A percentile compares a stretch with the other conserved stretches of the same genome.
phyloP scores from a whole-genome alignment of 371 early-diverging fungal species.

The Rhizopus sp. region DNA sequence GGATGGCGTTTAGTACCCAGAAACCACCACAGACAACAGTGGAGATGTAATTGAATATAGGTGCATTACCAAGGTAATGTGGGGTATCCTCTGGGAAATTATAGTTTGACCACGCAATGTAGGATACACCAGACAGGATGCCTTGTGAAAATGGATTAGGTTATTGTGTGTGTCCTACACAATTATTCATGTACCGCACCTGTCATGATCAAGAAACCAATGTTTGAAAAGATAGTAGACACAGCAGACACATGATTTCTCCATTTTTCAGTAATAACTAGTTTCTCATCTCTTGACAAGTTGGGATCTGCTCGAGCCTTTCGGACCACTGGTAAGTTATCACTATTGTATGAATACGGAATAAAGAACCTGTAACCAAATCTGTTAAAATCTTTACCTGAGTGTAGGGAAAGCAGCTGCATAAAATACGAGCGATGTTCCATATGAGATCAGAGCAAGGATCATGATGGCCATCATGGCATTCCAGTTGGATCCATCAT shows the following conservation, averaged over 20 bases:
- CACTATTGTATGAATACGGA: slow-evolving; percentile 19
- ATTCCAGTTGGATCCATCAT: slow-evolving; percentile 48
- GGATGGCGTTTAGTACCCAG: slow-evolving; percentile 47
- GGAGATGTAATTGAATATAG: slow-evolving; percentile 44
- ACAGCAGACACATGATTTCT: slow-evolving; percentile 55
- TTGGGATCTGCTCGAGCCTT: slow-evolving; percentile 39
- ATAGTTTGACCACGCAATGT: slow-evolving; percentile 33
- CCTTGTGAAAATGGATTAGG: slow-evolving; percentile 12
- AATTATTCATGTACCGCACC: slow-evolving; percentile 1
- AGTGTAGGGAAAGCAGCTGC: slow-evolving; percentile 51
- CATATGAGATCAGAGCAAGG: slow-evolving; percentile 45
- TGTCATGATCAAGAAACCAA: slow-evolving; percentile 50
- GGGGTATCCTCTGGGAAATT: slow-evolving; percentile 23
- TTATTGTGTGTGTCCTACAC: neutral
- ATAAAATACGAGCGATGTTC: slow-evolving; percentile 52
- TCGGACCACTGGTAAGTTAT: slow-evolving; percentile 50
- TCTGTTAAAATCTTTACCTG: slow-evolving; percentile 25
- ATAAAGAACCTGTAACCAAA: neutral
- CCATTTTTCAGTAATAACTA: slow-evolving; percentile 37
- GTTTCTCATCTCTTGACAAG: slow-evolving; percentile 26
- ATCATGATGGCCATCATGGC: slow-evolving; percentile 49
- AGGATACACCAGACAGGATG: slow-evolving; percentile 45
- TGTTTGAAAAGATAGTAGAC: slow-evolving; percentile 49
- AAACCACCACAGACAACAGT: slow-evolving; percentile 50
- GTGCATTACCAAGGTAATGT: slow-evolving; percentile 41